phyloP scores from a whole-genome alignment of 1,284 basidiomycete genomes.

The Papiliotrema terrestris region DNA sequence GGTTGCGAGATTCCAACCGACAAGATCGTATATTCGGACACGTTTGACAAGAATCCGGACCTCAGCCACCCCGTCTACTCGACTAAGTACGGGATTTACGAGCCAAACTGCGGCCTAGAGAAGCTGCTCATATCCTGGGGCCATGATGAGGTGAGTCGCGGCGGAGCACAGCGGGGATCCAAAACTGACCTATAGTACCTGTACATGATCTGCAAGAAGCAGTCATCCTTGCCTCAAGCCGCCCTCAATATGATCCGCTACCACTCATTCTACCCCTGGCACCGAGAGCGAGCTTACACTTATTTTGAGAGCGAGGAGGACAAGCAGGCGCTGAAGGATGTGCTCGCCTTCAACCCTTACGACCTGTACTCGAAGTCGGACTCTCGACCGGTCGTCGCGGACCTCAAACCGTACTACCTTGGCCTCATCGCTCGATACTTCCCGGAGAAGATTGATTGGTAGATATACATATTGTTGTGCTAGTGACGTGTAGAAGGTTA shows the following conservation, averaged over 20 bases:
- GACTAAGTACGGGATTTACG: conserved; percentile 71
- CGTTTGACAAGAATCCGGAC: conserved; percentile 73
- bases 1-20: conserved; percentile 72
- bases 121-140: conserved; percentile 88
- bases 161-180: background rate
- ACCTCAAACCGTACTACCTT: conserved; percentile 73
- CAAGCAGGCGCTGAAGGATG: conserved; percentile 14
- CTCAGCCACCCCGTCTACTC: conserved; percentile 64
- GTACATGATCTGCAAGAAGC: conserved; percentile 9
- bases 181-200: background rate
- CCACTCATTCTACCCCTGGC: conserved; percentile 87
- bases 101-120: conserved; percentile 68
- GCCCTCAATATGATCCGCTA: conserved; percentile 83
- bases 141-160: conserved; percentile 62
- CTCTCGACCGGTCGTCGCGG: conserved; percentile 58
- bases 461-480: background rate
- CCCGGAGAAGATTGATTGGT: conserved; percentile 70
- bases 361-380: conserved; percentile 83
- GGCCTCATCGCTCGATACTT: conserved; percentile 75
- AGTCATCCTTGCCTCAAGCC: conserved; percentile 61
- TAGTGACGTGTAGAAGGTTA: too few species aligned
- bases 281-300: conserved; percentile 69
- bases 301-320: conserved; percentile 64
- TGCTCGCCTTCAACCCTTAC: conserved; percentile 53
- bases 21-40: conserved; percentile 74